Base-by-base conservation (phyloP, 805 yeast genomes). In the Saturnispora mendoncae region DNA sequence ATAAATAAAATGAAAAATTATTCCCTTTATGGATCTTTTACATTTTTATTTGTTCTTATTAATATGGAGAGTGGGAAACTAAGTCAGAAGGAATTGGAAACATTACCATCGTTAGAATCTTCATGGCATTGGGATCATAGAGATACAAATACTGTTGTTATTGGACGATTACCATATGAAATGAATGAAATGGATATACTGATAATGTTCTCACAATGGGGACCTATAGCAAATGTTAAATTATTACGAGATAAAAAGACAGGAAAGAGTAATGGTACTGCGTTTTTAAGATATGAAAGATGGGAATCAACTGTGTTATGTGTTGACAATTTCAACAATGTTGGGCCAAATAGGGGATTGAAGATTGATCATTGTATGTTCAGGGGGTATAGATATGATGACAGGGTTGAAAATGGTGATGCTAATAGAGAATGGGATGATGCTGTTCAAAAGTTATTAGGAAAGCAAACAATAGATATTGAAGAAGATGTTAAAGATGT, bases 91-190 rank as follows among this genome's bases (percentile, higher is more conserved):
- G 43, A 40, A 25, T 21, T 40, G 13, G 34, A 30, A n/a, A 40
- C 30, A 10, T 15, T 40, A 14, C 43, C 43, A 6, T 18, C 35
- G 4, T 17, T 71, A 27, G 61, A 66, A 4, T 84, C 82, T 0
- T 86, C 96, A 5, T 90, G 97, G 97, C 97, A 90, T 57, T 69
- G 76, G 45, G 95, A 88, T 49, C 86, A 78, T 54, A 64, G 64
- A 19, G 88, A 86, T 48, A 73, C 90, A 0, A 78, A 90, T 1
- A 86, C 79, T 55, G 67, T 88, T 1, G 83, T 67, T 53, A 76
- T 90, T n/a, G 90, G 94, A 1, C 76, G 80, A 4, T 57, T 90
- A 9, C 79, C 86, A 8, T 61, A 54, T 13, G 74, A 74, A 25
- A 57, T 86, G 21, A 76, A 75, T 7, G 95, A 86, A 55, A 76